Percentiles rank a stretch among this genome's conserved stretches.
Conservation (phyloP, 306 rosid genomes). For the Dalbergia cochinchinensis region DNA sequence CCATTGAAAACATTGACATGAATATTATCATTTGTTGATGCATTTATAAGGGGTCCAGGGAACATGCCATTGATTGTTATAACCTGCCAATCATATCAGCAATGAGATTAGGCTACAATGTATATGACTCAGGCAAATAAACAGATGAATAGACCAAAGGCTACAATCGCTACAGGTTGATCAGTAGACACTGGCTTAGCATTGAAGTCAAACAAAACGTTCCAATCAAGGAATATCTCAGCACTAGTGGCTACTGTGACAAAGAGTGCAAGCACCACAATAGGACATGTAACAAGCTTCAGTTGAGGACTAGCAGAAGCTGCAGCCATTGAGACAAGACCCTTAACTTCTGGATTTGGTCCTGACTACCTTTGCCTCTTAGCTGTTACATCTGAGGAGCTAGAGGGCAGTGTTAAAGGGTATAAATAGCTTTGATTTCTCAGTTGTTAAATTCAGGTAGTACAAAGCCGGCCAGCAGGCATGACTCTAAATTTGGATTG, state of each 20-base stretch:
- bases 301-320: slow-evolving; percentile 15
- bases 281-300: slow-evolving; percentile 4
- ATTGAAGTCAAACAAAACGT: slow-evolving; percentile 49
- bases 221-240: slow-evolving; percentile 66
- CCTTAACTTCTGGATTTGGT: slow-evolving; percentile 23
- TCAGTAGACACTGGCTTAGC: slow-evolving; percentile 50
- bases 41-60: slow-evolving; percentile 86
- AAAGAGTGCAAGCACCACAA: slow-evolving; percentile 38
- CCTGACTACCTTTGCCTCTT: neutral
- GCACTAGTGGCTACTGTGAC: slow-evolving; percentile 39
- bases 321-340: slow-evolving; percentile 48
- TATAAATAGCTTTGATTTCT: slow-evolving; percentile 36
- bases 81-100: slow-evolving; percentile 56
- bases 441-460: slow-evolving; percentile 24
- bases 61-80: slow-evolving; percentile 81
- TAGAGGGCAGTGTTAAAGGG: neutral
- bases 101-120: slow-evolving; percentile 16
- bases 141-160: slow-evolving; percentile 2
- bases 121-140: neutral
- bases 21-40: slow-evolving; percentile 71
- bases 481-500: slow-evolving; percentile 39
- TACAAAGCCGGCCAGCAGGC: slow-evolving; percentile 49
- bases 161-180: slow-evolving; percentile 55
- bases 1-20: slow-evolving; percentile 72
- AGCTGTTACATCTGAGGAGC: neutral